These are phyloP conservation scores for Shiraia sp. DNA, from an alignment of 2,329 filamentous ascomycete species.

Conservation along the genomic window DNA sequence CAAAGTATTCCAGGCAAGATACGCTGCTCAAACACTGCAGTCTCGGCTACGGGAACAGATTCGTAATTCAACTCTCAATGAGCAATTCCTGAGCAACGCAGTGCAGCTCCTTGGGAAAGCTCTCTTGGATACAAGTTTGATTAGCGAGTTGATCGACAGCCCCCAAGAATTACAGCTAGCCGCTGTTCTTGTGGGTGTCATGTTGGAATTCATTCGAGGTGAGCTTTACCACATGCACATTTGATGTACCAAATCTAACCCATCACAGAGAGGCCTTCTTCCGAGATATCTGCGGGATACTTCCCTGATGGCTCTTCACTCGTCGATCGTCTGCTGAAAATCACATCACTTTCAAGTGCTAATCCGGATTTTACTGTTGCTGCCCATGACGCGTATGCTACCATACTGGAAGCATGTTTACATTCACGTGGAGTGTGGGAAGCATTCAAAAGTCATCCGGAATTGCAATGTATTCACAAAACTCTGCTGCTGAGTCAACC, in stretches of 20 bases:
- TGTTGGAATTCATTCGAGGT: constrained; percentile 43
- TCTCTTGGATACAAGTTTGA: constrained; percentile 31
- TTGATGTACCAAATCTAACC: constrained; percentile 23
- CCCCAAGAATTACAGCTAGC: constrained; percentile 31
- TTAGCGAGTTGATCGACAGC: constrained; percentile 23
- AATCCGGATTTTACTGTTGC: constrained; percentile 16
- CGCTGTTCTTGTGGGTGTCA: constrained; percentile 29
- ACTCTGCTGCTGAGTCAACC: constrained; percentile 34
- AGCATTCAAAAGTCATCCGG: constrained; percentile 30
- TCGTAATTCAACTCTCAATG: constrained; percentile 33
- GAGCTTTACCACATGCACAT: constrained; percentile 7
- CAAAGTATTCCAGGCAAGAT: constrained; percentile 41
- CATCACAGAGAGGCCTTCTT: constrained; percentile 38
- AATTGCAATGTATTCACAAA: constrained; percentile 31
- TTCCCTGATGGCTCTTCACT: constrained; percentile 36
- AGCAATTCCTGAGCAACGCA: constrained; percentile 35
- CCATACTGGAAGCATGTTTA: constrained; percentile 42
- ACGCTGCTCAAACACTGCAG: constrained; percentile 37
- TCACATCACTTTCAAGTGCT: constrained; percentile 27
- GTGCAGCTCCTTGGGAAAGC: constrained; percentile 36
- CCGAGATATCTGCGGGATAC: constrained; percentile 35
- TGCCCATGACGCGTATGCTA: constrained; percentile 32
- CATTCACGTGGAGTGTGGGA: constrained; percentile 41
- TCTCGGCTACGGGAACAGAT: constrained; percentile 36
- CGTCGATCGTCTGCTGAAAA: constrained; percentile 35